Evolutionary conservation across 2,329 filamentous ascomycete genomes (phyloP), one percentile per base, ranked within the genome.

Genomic region (Falciphora oryzae): DNA sequence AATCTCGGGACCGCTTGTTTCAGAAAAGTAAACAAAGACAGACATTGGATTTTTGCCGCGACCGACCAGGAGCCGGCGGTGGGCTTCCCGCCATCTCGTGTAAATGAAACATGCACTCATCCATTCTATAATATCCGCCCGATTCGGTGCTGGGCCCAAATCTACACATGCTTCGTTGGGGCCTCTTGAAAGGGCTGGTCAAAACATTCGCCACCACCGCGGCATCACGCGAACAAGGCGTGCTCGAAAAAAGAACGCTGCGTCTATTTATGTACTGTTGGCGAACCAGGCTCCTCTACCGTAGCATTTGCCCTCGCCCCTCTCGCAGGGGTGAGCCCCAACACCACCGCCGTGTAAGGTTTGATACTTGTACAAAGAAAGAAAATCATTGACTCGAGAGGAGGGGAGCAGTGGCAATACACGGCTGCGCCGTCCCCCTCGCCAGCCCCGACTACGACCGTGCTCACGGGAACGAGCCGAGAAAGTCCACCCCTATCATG

Each of bases 401-500:
- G 3, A 22, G 44, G 44, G 22, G 7, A 53, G 22, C 18, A 5
- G 18, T n/a, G 18, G 38, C 38, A 22, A 44, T 13, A 44, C 18
- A n/a, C 16, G 6, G 22, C 6, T 53, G 44, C 44, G 10, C 44
- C 44, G 16, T 22, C 16, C 18, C 18, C 44, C 44, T 35, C 2
- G 44, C 18, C 18, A 53, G 7, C 8, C 44, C 44, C 35, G 14
- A 35, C 32, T 35, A 16, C 22, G 44, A 3, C 44, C 7, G 22
- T 22, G 44, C 44, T 53, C 44, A 28, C 4, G 35, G 61, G 32
- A 63, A 63, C 22, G 61, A 58, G 50, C 61, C 61, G 50, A 58
- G 56, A 27, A 63, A 63, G 29, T 56, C 61, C 18, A 62, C 53
- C 10, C 61, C 61, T 29, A 63, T 63, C 50, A 63, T 63, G 29